These are phyloP conservation scores for Proliferodiscus dingleyae DNA, from an alignment of 2,329 filamentous ascomycete species.

Conservation along the genomic window DNA sequence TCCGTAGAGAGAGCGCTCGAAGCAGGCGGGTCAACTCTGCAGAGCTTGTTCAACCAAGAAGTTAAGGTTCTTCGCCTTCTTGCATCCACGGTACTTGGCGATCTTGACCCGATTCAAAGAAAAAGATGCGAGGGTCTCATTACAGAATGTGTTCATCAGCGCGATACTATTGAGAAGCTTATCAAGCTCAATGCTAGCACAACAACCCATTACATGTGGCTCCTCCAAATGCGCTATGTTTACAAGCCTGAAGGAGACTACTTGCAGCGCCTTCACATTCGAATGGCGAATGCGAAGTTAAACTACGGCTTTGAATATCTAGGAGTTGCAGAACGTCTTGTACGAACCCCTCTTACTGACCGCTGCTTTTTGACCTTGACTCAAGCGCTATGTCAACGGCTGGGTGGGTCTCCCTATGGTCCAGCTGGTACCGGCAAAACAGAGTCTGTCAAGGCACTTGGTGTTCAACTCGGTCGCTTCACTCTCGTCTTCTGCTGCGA, in stretches of 20 bases:
- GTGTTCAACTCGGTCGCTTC: slow-evolving; percentile 92
- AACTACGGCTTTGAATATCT: slow-evolving; percentile 98
- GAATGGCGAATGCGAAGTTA: slow-evolving; percentile 94
- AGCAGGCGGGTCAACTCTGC: slow-evolving; percentile 65
- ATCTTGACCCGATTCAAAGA: slow-evolving; percentile 78
- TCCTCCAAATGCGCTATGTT: slow-evolving; percentile 94
- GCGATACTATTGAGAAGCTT: slow-evolving; percentile 86
- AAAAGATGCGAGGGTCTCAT: slow-evolving; percentile 99
- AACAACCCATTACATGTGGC: slow-evolving; percentile 82
- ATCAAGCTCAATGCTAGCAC: slow-evolving; percentile 68
- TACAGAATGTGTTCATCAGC: slow-evolving; percentile 97
- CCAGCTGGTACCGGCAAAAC: slow-evolving; percentile 98
- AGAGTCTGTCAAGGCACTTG: slow-evolving; percentile 96
- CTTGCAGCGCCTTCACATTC: slow-evolving; percentile 76
- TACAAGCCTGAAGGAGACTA: slow-evolving; percentile 79
- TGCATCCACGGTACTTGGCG: slow-evolving; percentile 82
- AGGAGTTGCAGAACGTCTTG: slow-evolving; percentile 90
- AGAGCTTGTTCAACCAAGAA: slow-evolving; percentile 71
- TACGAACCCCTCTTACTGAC: slow-evolving; percentile 93
- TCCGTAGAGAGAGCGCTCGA: slow-evolving; percentile 74
- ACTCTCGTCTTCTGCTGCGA: slow-evolving; percentile 99
- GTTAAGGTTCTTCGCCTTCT: slow-evolving; percentile 81
- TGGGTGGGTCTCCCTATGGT: slow-evolving; percentile 95
- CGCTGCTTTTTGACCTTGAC: slow-evolving; percentile 97
- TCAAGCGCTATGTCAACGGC: slow-evolving; percentile 87